These are phyloP conservation scores for Aspergillus wentii DNA, from an alignment of 495 filamentous ascomycete species.

Conservation along the genomic window DNA sequence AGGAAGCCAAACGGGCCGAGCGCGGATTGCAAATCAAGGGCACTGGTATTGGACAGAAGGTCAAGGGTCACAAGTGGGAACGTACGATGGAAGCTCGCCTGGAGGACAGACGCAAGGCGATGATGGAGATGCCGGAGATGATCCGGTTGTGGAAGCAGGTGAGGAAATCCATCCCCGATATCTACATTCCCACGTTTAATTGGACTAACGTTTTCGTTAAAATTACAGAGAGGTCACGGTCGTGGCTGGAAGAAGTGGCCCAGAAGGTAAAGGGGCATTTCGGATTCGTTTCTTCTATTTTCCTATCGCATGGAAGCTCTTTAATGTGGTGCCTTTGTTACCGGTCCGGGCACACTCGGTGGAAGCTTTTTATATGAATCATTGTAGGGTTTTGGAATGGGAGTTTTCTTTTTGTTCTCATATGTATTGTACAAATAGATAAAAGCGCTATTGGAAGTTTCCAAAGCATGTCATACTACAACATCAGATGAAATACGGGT, in stretches of 20 bases:
- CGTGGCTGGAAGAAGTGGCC: conserved; percentile 91
- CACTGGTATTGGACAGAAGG: conserved; percentile 85
- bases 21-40: conserved; percentile 77
- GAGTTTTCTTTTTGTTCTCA: conserved; percentile 22
- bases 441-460: too few species aligned
- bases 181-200: too few species aligned
- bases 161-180: conserved; percentile 25
- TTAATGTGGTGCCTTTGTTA: conserved; percentile 19
- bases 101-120: conserved; percentile 84
- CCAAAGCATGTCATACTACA: too few species aligned
- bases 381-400: conserved; percentile 28
- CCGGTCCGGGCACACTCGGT: conserved; percentile 5
- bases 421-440: conserved; percentile 12
- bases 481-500: too few species aligned
- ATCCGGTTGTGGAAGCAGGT: conserved; percentile 93
- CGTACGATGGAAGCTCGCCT: conserved; percentile 76
- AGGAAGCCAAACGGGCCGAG: conserved; percentile 60
- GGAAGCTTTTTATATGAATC: conserved; percentile 22
- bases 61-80: conserved; percentile 94
- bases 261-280: conserved; percentile 35
- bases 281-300: conserved; percentile 6
- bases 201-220: conserved; percentile 20
- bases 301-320: conserved; percentile 16
- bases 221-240: conserved; percentile 70
- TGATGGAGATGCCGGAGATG: conserved; percentile 89